Percentiles rank a stretch among this genome's conserved stretches.
Conservation (phyloP, 495 filamentous ascomycete genomes). For the Penicillium tannophilum region DNA sequence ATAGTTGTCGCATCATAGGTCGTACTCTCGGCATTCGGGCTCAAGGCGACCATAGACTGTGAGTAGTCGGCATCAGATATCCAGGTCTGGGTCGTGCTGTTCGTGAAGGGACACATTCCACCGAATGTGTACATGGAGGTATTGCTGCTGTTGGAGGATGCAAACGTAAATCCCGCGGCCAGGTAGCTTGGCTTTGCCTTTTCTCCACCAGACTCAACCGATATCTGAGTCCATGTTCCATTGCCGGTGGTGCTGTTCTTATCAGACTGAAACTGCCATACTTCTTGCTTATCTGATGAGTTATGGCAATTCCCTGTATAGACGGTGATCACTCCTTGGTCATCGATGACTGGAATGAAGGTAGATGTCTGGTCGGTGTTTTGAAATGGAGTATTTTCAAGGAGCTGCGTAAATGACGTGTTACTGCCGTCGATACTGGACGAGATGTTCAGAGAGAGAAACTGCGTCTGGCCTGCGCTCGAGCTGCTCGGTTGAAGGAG, state of each 20-base stretch:
- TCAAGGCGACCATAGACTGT: constrained; percentile 63
- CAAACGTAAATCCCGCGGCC: constrained; percentile 67
- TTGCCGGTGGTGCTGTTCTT: constrained; percentile 42
- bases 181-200: constrained; percentile 63
- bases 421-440: constrained; percentile 52
- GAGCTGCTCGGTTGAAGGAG: constrained; percentile 57
- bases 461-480: constrained; percentile 40
- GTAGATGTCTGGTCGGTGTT: constrained; percentile 41
- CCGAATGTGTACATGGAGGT: constrained; percentile 73
- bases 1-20: constrained; percentile 43
- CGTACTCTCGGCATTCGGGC: constrained; percentile 18
- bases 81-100: constrained; percentile 49
- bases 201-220: constrained; percentile 31
- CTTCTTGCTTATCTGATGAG: constrained; percentile 36
- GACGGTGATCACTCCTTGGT: constrained; percentile 66
- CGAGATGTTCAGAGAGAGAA: constrained; percentile 68
- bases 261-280: constrained; percentile 59
- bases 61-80: constrained; percentile 72
- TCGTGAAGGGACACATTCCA: constrained; percentile 77
- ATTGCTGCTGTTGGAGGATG: constrained; percentile 52
- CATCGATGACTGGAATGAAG: constrained; percentile 65
- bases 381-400: constrained; percentile 67
- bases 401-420: constrained; percentile 57
- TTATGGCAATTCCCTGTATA: constrained; percentile 68
- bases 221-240: constrained; percentile 56